These are phyloP conservation scores for Torulaspora delbrueckii DNA, from an alignment of 805 yeast species.

Conservation along the genomic window DNA sequence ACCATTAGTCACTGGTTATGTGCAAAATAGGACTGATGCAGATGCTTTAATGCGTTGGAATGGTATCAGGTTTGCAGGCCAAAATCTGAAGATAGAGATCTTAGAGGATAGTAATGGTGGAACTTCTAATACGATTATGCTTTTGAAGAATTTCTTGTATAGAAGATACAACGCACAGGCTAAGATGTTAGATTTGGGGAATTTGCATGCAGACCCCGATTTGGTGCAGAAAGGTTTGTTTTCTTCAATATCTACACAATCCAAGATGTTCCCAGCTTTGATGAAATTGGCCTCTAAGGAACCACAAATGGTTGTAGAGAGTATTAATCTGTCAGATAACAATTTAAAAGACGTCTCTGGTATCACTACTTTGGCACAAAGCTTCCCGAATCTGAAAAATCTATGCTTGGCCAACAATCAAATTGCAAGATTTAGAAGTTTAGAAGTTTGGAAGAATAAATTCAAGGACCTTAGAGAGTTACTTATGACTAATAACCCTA, in stretches of 20 bases:
- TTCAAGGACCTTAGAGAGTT: constrained; percentile 70
- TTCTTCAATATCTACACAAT: constrained; percentile 51
- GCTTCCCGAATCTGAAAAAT: constrained; percentile 73
- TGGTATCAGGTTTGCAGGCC: constrained; percentile 82
- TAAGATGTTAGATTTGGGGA: constrained; percentile 65
- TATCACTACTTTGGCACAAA: constrained; percentile 59
- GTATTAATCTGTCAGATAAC: constrained; percentile 67
- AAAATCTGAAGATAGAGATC: constrained; percentile 51
- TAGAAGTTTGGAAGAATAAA: constrained; percentile 76
- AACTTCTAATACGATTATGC: constrained; percentile 50
- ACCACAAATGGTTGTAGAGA: constrained; percentile 46
- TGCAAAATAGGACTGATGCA: constrained; percentile 52
- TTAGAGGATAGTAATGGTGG: constrained; percentile 17
- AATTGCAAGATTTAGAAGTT: constrained; percentile 49
- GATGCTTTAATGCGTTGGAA: constrained; percentile 53
- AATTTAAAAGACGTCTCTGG: constrained; percentile 55
- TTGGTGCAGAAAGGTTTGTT: constrained; percentile 62
- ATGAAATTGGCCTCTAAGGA: constrained; percentile 71
- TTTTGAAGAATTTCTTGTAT: constrained; percentile 55
- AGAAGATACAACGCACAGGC: constrained; percentile 61
- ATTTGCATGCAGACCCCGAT: constrained; percentile 58
- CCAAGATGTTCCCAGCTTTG: constrained; percentile 86
- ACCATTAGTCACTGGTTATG: constrained; percentile 56
- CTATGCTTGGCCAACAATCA: constrained; percentile 76
- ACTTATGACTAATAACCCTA: constrained; percentile 73